Evolutionary conservation across 2,329 filamentous ascomycete genomes (phyloP).

Genomic region (Sporothrix globosa): DNA sequence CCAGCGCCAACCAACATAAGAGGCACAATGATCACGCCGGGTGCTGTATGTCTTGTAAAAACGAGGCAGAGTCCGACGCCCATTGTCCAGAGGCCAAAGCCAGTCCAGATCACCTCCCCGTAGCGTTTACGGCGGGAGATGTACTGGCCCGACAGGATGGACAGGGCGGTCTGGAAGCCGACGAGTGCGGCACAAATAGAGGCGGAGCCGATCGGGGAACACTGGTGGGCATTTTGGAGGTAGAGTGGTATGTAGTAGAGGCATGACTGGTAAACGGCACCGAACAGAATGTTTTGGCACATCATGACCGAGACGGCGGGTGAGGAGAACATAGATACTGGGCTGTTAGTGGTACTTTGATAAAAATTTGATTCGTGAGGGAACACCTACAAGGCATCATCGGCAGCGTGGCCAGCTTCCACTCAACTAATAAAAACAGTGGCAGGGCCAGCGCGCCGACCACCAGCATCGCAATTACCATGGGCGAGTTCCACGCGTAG

Average conservation of each 20-base stretch:
- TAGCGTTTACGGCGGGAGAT: conserved; percentile 42
- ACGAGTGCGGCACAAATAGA: conserved; percentile 42
- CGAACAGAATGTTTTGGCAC: conserved; percentile 34
- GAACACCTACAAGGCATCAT: conserved; percentile 33
- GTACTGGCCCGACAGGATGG: conserved; percentile 43
- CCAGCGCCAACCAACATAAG: conserved; percentile 45
- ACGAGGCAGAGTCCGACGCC: conserved; percentile 43
- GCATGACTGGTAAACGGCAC: conserved; percentile 34
- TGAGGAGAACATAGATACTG: conserved; percentile 31
- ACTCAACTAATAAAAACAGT: conserved; percentile 33
- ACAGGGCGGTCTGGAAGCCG: conserved; percentile 39
- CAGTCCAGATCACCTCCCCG: conserved; percentile 41
- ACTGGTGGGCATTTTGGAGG: conserved; percentile 43
- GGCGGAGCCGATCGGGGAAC: conserved; percentile 40
- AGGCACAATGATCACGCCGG: conserved; percentile 41
- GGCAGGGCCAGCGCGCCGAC: conserved; percentile 29
- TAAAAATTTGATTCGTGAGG: no score
- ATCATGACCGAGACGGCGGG: conserved; percentile 30
- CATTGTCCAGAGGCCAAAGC: conserved; percentile 45
- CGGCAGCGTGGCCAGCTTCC: conserved; percentile 32
- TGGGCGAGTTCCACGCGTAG: conserved; percentile 58
- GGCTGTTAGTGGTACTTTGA: not conserved
- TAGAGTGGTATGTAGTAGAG: conserved; percentile 40
- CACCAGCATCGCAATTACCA: conserved; percentile 63
- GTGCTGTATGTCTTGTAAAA: conserved; percentile 38